A percentile compares a stretch with the other conserved stretches of the same genome.
Conservation (phyloP, 805 yeast genomes). For the Teunomyces pallodes region DNA sequence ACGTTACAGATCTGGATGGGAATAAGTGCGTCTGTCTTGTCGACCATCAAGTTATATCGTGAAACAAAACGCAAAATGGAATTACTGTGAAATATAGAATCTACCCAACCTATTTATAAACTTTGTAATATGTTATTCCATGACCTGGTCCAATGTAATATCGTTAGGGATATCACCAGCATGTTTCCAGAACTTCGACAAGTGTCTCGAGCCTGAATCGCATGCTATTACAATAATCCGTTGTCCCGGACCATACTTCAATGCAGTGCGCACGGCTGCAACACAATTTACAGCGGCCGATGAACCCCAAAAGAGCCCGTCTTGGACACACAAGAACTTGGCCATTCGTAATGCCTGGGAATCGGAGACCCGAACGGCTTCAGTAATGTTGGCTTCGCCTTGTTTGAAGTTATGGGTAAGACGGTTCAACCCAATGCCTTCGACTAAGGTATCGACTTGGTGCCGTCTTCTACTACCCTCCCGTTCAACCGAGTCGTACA, state of each 20-base stretch:
- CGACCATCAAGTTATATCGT: conserved; percentile 37
- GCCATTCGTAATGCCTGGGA: conserved; percentile 88
- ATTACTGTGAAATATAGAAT: conserved; percentile 9
- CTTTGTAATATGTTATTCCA: conserved; percentile 6
- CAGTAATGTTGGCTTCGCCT: conserved; percentile 72
- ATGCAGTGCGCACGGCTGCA: conserved; percentile 65
- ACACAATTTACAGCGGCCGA: conserved; percentile 94
- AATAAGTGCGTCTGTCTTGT: conserved; percentile 36
- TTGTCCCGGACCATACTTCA: conserved; percentile 53
- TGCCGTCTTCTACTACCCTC: conserved; percentile 95
- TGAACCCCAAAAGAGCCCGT: conserved; percentile 89
- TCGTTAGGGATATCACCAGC: conserved; percentile 44
- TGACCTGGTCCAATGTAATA: conserved; percentile 35
- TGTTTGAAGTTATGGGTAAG: conserved; percentile 75
- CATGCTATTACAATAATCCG: conserved; percentile 83
- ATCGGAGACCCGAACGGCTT: conserved; percentile 76
- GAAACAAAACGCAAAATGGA: conserved; percentile 32
- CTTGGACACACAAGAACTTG: conserved; percentile 69
- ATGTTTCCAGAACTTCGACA: conserved; percentile 87
- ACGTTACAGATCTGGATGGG: conserved; percentile 48
- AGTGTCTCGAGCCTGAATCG: conserved; percentile 87
- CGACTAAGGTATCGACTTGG: conserved; percentile 92
- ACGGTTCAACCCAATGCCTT: conserved; percentile 90
- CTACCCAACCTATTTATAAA: background rate
- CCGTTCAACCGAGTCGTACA: conserved; percentile 84